Base-by-base conservation (phyloP, 352 stramenopile genomes). In the Globisporangium ultimum region DNA sequence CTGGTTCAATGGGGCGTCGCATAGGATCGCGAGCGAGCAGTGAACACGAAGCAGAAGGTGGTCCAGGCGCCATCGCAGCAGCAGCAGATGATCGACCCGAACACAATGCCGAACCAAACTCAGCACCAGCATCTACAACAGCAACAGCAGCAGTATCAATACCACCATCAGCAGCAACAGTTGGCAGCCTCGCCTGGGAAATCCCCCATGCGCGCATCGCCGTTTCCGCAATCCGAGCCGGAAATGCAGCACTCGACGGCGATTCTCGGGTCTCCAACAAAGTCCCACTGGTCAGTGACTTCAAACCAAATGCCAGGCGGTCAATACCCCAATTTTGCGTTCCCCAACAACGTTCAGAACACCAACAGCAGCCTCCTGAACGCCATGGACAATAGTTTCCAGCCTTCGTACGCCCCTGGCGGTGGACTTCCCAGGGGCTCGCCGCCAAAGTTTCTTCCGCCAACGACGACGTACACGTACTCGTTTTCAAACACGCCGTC, bases 401-500 rank as follows among this genome's bases (percentile, higher is more conserved):
- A 13, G 13, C 24, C 48, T 15, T 15, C 48, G 48, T 22, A 24
- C 11, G 6, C 6, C 18, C 28, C 28, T 36, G 28, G 28, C 3
- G 28, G 28, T 5, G 28, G 28, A 5, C 5, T 28, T 36, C 28
- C 28, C 8, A 1, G 2, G 8, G 49, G 49, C 12, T 64, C 63
- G 11, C 55, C 67, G 7, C 22, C 24, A 20, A 63, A 64, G 47
- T 54, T 53, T 14, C 12, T 46, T 20, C 3, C 55, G n/a, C 13
- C 45, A 4, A 36, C 50, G 8, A 36, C 53, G 11, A 45, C 63
- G 0, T 65, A 71, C 17, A 62, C 64, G 0, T 49, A 65, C 7
- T 46, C 56, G 5, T 60, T 47, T 48, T 66, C 79, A 20, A 47
- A 52, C n/a, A 13, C 45, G 9, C 66, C 74, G 2, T 78, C 76